Conservation (phyloP, 2,329 filamentous ascomycete species). For the Colletotrichum chlorophyti region DNA sequence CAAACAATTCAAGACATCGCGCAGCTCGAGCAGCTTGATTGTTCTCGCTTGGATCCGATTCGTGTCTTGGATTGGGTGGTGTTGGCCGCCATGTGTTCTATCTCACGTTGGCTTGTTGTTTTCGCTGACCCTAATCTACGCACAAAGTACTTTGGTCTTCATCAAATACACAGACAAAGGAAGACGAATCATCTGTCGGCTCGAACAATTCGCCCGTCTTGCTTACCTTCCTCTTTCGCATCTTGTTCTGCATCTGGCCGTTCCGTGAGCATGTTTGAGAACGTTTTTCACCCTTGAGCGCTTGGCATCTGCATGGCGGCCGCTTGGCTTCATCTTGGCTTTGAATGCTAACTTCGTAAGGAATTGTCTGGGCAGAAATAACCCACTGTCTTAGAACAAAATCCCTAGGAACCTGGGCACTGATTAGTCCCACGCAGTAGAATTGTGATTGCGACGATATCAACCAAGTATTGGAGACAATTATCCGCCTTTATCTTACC, state of each 20-base stretch:
- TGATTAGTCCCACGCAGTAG: too few species aligned
- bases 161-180: background rate
- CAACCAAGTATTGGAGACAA: too few species aligned
- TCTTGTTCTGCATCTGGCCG: background rate
- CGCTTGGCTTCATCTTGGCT: too few species aligned
- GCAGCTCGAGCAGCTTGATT: constrained; percentile 15
- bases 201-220: background rate
- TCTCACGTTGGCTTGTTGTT: background rate
- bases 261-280: constrained; percentile 14
- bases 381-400: too few species aligned
- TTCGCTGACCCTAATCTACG: too few species aligned
- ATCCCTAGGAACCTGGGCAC: too few species aligned
- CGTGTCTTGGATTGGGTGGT: constrained; percentile 5
- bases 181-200: background rate
- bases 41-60: constrained; percentile 18
- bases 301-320: too few species aligned
- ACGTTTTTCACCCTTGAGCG: background rate
- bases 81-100: constrained; percentile 2
- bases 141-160: background rate
- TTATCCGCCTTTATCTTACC: too few species aligned
- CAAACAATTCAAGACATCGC: constrained; percentile 17
- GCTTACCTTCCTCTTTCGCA: background rate
- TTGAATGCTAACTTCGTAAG: too few species aligned
- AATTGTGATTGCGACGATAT: too few species aligned
- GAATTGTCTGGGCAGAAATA: too few species aligned